A percentile compares a stretch with the other conserved stretches of the same genome.
Evolutionary conservation across 2,329 filamentous ascomycete species (phyloP).

Genomic region (Drechslerella dactyloides): DNA sequence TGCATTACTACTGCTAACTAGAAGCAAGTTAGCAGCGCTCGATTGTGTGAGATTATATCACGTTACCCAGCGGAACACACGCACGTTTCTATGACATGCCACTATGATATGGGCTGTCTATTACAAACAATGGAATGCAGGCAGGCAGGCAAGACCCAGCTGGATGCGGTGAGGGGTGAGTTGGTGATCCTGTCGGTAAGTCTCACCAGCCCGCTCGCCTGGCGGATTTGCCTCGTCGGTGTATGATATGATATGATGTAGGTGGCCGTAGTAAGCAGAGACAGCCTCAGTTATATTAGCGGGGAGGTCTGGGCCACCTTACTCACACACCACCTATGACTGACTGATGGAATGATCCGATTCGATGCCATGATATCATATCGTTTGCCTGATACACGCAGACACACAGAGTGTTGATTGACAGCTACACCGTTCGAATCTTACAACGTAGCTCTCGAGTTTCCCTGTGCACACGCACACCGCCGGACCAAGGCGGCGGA

Average conservation of each 20-base stretch:
- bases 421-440: no score
- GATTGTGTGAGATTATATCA: background rate
- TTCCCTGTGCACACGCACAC: background rate
- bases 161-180: no score
- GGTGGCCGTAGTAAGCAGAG: background rate
- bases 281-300: background rate
- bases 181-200: slow-evolving; percentile 24
- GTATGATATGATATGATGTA: background rate
- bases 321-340: no score
- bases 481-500: background rate
- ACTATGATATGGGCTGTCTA: no score
- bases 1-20: background rate
- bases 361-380: no score
- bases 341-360: no score
- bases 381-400: no score
- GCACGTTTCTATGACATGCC: background rate
- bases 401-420: no score
- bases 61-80: background rate
- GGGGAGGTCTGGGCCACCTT: no score
- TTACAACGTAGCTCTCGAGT: no score
- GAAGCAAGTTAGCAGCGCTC: background rate
- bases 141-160: background rate
- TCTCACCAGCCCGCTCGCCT: slow-evolving; percentile 13
- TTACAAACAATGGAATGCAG: no score
- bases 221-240: background rate